phyloP scores from a whole-genome alignment of 768 basidiomycete species.

The Psilocybe azurescens region DNA sequence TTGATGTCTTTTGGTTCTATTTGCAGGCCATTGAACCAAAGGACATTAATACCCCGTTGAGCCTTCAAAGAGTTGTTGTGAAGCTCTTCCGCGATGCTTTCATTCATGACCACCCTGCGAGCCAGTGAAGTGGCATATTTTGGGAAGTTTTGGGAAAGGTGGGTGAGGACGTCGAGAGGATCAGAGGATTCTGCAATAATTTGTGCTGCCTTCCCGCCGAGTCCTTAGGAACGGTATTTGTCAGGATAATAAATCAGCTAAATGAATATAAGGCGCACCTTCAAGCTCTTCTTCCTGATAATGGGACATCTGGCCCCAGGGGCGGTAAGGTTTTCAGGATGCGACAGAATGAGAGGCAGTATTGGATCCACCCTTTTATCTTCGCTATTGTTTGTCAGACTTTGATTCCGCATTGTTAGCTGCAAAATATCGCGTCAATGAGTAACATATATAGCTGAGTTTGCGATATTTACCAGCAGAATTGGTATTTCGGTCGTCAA shows the following conservation, averaged over 20 bases:
- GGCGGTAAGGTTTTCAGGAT: constrained; percentile 44
- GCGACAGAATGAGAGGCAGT: constrained; percentile 41
- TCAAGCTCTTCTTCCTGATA: constrained; percentile 57
- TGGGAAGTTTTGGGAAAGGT: constrained; percentile 89
- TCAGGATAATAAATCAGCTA: neutral
- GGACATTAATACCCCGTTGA: constrained; percentile 55
- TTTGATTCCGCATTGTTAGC: constrained; percentile 2
- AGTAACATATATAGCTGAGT: neutral
- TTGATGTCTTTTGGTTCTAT: constrained; percentile 69
- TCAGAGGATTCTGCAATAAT: constrained; percentile 67
- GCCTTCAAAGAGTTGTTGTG: constrained; percentile 58
- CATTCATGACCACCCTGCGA: constrained; percentile 64
- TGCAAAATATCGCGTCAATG: constrained; percentile 4
- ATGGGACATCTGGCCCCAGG: constrained; percentile 47
- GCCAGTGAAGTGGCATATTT: constrained; percentile 79
- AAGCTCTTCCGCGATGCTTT: constrained; percentile 59
- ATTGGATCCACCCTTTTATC: constrained; percentile 37
- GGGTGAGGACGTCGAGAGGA: constrained; percentile 60
- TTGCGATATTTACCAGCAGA: constrained; percentile 17
- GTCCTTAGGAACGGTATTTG: constrained; percentile 37
- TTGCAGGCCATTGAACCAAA: constrained; percentile 84
- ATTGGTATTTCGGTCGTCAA: constrained; percentile 78
- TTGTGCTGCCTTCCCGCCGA: constrained; percentile 78
- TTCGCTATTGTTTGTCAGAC: constrained; percentile 31
- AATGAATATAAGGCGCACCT: constrained; percentile 34